Conservation (phyloP, 331 rosid species). For the Stylosanthes scabra region DNA sequence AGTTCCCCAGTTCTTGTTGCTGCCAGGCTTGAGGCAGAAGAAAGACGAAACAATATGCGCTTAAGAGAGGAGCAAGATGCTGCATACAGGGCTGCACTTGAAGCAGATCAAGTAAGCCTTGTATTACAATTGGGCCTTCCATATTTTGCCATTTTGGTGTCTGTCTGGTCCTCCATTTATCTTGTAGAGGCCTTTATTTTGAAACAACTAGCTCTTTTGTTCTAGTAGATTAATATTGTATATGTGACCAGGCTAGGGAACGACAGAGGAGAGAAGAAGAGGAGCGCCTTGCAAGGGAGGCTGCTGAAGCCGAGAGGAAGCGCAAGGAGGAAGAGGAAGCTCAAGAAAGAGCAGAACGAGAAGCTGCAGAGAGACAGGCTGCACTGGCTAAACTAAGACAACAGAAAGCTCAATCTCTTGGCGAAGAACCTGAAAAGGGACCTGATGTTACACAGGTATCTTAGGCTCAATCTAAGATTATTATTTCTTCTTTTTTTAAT, state of each 20-base stretch:
- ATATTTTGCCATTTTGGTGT: slow-evolving; percentile 17
- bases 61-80: slow-evolving; percentile 99
- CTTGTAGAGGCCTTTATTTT: slow-evolving; percentile 17
- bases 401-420: slow-evolving; percentile 85
- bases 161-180: slow-evolving; percentile 15
- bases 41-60: slow-evolving; percentile 73
- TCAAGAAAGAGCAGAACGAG: slow-evolving; percentile 81
- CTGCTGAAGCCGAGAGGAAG: slow-evolving; percentile 93
- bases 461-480: slow-evolving; percentile 20
- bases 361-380: slow-evolving; percentile 91
- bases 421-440: slow-evolving; percentile 94
- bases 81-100: slow-evolving; percentile 97
- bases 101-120: slow-evolving; percentile 95
- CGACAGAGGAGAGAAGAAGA: slow-evolving; percentile 88
- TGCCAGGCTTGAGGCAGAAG: slow-evolving; percentile 92
- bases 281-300: slow-evolving; percentile 94
- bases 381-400: slow-evolving; percentile 76
- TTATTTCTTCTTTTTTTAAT: slow-evolving; percentile 4
- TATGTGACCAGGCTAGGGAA: slow-evolving; percentile 84
- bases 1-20: slow-evolving; percentile 82
- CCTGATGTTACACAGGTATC: slow-evolving; percentile 81
- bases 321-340: slow-evolving; percentile 92
- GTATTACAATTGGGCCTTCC: slow-evolving; percentile 21
- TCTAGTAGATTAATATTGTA: slow-evolving; percentile 38
- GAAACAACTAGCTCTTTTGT: slow-evolving; percentile 25